Conservation (phyloP, 139 green algal species). For the Auxenochlorella protothecoides region DNA sequence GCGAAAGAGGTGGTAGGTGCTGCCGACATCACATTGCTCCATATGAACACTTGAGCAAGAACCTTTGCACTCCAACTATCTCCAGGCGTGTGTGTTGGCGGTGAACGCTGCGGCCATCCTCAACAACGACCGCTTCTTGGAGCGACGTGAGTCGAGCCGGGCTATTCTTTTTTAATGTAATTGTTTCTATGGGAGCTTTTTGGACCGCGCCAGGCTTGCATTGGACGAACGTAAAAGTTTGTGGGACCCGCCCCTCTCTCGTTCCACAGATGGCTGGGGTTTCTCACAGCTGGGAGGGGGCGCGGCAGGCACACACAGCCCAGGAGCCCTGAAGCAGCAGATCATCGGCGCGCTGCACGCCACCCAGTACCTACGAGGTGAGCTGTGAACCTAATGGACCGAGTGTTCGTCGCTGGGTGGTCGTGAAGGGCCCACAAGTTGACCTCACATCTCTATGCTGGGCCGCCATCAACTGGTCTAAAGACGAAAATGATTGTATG, state of each 20-base stretch:
- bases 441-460: not conserved
- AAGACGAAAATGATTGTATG: no score
- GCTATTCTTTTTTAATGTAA: no score
- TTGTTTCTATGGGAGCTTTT: no score
- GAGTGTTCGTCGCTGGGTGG: not conserved
- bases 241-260: not conserved
- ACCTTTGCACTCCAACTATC: not conserved
- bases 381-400: not conserved
- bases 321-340: conserved; percentile 61
- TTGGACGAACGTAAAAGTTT: not conserved
- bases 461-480: no score
- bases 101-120: conserved; percentile 76
- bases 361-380: conserved; percentile 71
- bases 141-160: conserved; percentile 44
- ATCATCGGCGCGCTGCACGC: conserved; percentile 82
- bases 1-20: not conserved
- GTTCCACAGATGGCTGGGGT: conserved; percentile 63
- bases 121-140: conserved; percentile 87
- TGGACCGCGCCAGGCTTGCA: no score
- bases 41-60: no score
- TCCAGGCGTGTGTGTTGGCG: not conserved
- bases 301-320: conserved; percentile 9
- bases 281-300: conserved; percentile 60
- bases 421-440: not conserved
- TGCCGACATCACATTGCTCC: no score